A percentile compares a stretch with the other conserved stretches of the same genome.
phyloP scores from a whole-genome alignment of 805 yeast genomes.

The Saccharomycopsis synnaedendra region DNA sequence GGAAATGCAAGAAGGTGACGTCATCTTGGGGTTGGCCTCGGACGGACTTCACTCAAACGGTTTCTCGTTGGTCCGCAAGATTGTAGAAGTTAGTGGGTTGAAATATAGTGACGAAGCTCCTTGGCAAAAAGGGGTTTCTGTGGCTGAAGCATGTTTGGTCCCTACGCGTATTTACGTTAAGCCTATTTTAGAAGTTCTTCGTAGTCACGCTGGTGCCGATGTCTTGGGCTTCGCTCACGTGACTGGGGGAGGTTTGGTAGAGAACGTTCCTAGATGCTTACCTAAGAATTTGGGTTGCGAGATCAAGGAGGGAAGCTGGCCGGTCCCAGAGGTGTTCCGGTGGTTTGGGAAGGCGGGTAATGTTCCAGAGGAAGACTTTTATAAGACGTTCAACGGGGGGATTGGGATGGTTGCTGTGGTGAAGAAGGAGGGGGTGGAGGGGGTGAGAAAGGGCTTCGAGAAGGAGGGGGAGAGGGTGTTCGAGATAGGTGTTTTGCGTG shows the following conservation, averaged over 20 bases:
- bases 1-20: constrained; percentile 67
- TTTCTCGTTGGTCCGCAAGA: constrained; percentile 85
- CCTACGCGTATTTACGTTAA: constrained; percentile 96
- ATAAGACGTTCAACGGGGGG: constrained; percentile 92
- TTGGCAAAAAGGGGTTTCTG: constrained; percentile 49
- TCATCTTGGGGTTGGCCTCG: constrained; percentile 77
- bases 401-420: constrained; percentile 25
- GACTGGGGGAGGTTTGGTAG: constrained; percentile 97
- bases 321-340: constrained; percentile 78
- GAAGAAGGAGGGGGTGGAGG: constrained; percentile 25
- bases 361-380: constrained; percentile 74
- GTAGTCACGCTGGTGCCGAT: constrained; percentile 23
- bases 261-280: constrained; percentile 90
- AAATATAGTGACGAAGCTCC: constrained; percentile 73
- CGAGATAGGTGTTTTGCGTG: constrained; percentile 49
- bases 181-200: constrained; percentile 68
- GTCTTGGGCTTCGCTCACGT: constrained; percentile 89
- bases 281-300: constrained; percentile 72
- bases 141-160: constrained; percentile 76
- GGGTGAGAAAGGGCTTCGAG: constrained; percentile 43
- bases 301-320: constrained; percentile 73
- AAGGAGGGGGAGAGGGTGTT: constrained; percentile 68
- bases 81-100: constrained; percentile 66
- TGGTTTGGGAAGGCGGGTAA: constrained; percentile 91
- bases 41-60: constrained; percentile 97